phyloP scores from a whole-genome alignment of 768 basidiomycete species.

The Xerocomellus chrysenteron region DNA sequence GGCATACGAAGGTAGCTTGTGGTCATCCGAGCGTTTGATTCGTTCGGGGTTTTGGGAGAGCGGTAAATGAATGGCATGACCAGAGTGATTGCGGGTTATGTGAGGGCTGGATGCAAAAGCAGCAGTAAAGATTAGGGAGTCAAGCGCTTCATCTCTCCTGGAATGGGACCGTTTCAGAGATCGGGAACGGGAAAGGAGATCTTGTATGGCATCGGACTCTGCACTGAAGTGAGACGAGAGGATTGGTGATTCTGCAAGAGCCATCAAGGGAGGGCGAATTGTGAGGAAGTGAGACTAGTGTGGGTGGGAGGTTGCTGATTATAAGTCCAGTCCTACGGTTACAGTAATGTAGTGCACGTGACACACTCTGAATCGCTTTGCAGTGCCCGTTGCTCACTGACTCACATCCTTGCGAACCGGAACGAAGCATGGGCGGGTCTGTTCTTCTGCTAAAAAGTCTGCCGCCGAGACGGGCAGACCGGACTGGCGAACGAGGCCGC shows the following conservation, averaged over 20 bases:
- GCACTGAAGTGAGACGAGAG: conserved; percentile 27
- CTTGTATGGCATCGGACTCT: conserved; percentile 60
- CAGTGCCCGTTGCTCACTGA: too few relatives aligned
- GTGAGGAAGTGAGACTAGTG: background rate
- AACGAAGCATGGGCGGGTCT: background rate
- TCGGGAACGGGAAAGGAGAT: conserved; percentile 59
- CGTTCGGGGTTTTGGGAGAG: conserved; percentile 45
- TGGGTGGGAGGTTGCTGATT: conserved; percentile 2
- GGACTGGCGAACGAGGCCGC: too few relatives aligned
- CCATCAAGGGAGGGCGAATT: conserved; percentile 14
- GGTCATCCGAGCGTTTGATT: conserved; percentile 50
- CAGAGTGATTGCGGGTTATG: conserved; percentile 82
- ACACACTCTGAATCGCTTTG: background rate
- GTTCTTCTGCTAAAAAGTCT: background rate
- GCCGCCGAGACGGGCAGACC: too few relatives aligned
- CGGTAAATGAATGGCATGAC: conserved; percentile 70
- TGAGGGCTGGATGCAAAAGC: conserved; percentile 73
- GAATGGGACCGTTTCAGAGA: conserved; percentile 38
- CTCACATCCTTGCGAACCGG: background rate
- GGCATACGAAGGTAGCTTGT: conserved; percentile 57
- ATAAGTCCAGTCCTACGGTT: background rate
- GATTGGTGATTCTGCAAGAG: conserved; percentile 30
- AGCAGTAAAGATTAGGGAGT: conserved; percentile 77
- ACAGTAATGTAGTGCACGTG: conserved; percentile 4
- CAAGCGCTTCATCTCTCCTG: conserved; percentile 70